Base-by-base conservation (phyloP, 192 early-diverging fungal genomes). In the Rhizoclosmatium sp. region DNA sequence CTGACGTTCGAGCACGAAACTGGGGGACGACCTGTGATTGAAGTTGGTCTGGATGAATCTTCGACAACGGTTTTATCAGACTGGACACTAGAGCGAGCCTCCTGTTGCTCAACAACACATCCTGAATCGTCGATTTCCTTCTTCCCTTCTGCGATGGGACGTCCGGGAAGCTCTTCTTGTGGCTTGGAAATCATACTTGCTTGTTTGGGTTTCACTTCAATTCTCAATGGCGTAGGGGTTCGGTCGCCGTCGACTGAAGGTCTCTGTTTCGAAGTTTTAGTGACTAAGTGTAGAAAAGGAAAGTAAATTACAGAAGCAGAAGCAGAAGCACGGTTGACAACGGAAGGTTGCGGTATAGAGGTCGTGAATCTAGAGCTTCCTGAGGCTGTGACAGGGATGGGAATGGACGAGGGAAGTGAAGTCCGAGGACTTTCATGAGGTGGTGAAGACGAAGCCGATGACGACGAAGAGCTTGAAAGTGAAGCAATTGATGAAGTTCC, bases 121-220 rank as follows among this genome's bases (percentile, higher is more conserved):
- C 84, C 86, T 47, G 82, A 84, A 51, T 87, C 86, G 67, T 82
- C 81, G 3, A 74, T 44, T 16, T 62, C 73, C 4, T 45, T 69
- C 44, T 74, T 31, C 31, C 31, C 31, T 0, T 31, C 31, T 31
- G 31, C 31, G 31, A 31, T 31, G 31, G 31, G 31, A 31, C 31
- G 31, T 31, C 31, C 31, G 31, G 31, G 31, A 0, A 31, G 31
- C 31, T 31, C 31, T 31, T 31, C 31, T 31, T 31, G 31, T 31
- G 31, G 31, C 31, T 31, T 31, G 31, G 31, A 0, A 31, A 31
- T 31, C 31, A 31, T 31, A 16, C 10, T 23, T 70, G 69, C 14
- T 19, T n/a, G 41, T 70, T 23, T 12, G 12, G 69, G 12, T 51
- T 23, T 16, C 23, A n/a, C 14, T 51, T n/a, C 65, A 16, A 31